These are phyloP conservation scores for Venturia asperata DNA, from an alignment of 2,329 filamentous ascomycete species.

Conservation along the genomic window DNA sequence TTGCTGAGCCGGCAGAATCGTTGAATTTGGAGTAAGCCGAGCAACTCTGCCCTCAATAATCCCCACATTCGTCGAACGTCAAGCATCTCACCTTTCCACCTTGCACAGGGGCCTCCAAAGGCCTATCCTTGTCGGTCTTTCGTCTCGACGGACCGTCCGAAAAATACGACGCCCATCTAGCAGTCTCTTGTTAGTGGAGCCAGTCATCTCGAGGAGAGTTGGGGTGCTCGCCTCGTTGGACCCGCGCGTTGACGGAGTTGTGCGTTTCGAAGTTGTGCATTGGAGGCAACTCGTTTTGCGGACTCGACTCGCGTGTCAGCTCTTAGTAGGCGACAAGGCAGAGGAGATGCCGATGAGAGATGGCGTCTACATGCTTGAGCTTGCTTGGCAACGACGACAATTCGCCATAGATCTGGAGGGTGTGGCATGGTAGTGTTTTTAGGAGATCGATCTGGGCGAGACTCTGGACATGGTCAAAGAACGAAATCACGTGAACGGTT, in stretches of 20 bases:
- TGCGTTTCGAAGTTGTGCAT: background rate
- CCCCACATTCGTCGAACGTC: background rate
- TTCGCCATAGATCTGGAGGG: background rate
- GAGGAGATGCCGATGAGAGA: background rate
- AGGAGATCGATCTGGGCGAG: background rate
- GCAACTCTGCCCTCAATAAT: background rate
- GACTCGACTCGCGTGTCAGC: background rate
- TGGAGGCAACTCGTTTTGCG: background rate
- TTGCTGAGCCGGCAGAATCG: background rate
- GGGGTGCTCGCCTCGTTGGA: background rate
- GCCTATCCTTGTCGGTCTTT: slow-evolving; percentile 3
- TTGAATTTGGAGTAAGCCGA: background rate
- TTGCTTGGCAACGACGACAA: background rate
- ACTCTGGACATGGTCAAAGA: background rate
- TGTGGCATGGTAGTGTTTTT: background rate
- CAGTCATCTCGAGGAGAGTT: background rate
- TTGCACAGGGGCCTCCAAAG: slow-evolving; percentile 3
- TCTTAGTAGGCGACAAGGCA: slow-evolving; percentile 1
- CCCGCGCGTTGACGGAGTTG: background rate
- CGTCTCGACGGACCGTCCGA: background rate
- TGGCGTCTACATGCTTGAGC: background rate
- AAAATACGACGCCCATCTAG: background rate
- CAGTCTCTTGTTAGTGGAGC: background rate
- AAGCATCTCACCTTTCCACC: background rate
- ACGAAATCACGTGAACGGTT: background rate